Evolutionary conservation across 352 stramenopile species (phyloP).

Genomic region (Pythium insidiosum): DNA sequence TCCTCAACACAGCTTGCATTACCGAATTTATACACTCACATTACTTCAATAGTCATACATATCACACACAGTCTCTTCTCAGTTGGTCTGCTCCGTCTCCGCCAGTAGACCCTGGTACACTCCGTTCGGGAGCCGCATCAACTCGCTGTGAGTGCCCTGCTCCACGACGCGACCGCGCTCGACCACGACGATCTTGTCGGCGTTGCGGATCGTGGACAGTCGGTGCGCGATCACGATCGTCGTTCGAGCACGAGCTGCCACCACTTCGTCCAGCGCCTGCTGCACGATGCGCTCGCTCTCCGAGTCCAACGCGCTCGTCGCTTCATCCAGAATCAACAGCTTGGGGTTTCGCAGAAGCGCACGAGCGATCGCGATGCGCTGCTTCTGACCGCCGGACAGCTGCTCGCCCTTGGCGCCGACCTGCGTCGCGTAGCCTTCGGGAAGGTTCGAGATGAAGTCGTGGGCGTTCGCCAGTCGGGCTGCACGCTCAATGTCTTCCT

Average conservation of each 20-base stretch:
- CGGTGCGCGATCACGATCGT: slow-evolving; percentile 49
- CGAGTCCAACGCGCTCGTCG: slow-evolving; percentile 27
- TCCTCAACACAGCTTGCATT: not conserved
- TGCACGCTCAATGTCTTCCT: slow-evolving; percentile 53
- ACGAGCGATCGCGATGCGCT: slow-evolving; percentile 17
- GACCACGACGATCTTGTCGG: slow-evolving; percentile 37
- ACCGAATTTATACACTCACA: not conserved
- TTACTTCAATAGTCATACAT: not conserved
- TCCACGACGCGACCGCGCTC: slow-evolving; percentile 25
- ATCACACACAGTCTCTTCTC: not conserved
- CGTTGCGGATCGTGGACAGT: slow-evolving; percentile 33
- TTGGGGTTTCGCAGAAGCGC: slow-evolving; percentile 32
- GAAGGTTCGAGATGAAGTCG: slow-evolving; percentile 53
- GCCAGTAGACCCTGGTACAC: slow-evolving; percentile 35
- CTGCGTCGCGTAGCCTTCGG: slow-evolving; percentile 46
- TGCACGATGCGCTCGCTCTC: slow-evolving; percentile 52
- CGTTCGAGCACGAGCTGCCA: slow-evolving; percentile 35
- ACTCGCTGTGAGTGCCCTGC: slow-evolving; percentile 21
- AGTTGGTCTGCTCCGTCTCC: not conserved
- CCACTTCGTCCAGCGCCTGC: slow-evolving; percentile 18
- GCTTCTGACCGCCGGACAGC: slow-evolving; percentile 20
- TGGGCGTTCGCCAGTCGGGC: slow-evolving; percentile 10
- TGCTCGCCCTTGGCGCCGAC: slow-evolving; percentile 17
- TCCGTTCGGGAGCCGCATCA: slow-evolving; percentile 44
- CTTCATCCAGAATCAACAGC: slow-evolving; percentile 37